Base-by-base conservation (phyloP, 2,329 filamentous ascomycete genomes). In the Ophiognomonia clavigignenti-juglandacearum region DNA sequence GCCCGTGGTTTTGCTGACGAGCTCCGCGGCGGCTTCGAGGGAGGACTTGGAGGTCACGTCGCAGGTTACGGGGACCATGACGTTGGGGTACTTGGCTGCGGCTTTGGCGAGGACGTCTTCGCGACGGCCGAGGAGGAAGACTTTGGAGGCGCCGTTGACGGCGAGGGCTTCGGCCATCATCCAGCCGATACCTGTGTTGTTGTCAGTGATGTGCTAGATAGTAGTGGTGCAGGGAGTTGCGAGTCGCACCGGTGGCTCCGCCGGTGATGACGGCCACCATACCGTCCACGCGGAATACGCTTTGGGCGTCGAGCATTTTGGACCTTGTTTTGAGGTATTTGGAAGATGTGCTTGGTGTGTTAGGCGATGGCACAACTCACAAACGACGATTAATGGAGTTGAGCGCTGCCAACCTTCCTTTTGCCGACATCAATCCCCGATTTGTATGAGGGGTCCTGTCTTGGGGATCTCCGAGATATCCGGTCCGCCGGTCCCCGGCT, bases 1-100 rank as follows among this genome's bases (percentile, higher is more conserved):
- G 39, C 78, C 76, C 47, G 82, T 73, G 22, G 79, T 76, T 19
- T 65, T 61, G 4, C 71, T 64, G 45, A 88, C 64, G 29, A 62
- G 71, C 50, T 68, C 64, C 39, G 85, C 83, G 54, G 85, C 83
- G 11, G 75, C 59, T 26, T 82, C 78, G 1, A 77, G 64, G 72
- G 77, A 55, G 55, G 65, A 57, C 71, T 77, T 62, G 47, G 61
- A 65, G 1, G 63, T 65, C 14, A 72, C 66, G 45, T 73, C 69
- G 57, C 69, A 71, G 19, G 61, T 54, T 22, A 72, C 24, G 1
- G 68, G 61, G 14, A 59, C 52, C 20, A 70, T 51, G 36, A 58
- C 53, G 43, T 18, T 52, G 35, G 53, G 54, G 32, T 37, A 48
- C n/a, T 39, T 39, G 14, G 57, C 63, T 2, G 69, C 68, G 7